Base-by-base conservation (phyloP, 23 red algal species). In the Agarophyton chilense region DNA sequence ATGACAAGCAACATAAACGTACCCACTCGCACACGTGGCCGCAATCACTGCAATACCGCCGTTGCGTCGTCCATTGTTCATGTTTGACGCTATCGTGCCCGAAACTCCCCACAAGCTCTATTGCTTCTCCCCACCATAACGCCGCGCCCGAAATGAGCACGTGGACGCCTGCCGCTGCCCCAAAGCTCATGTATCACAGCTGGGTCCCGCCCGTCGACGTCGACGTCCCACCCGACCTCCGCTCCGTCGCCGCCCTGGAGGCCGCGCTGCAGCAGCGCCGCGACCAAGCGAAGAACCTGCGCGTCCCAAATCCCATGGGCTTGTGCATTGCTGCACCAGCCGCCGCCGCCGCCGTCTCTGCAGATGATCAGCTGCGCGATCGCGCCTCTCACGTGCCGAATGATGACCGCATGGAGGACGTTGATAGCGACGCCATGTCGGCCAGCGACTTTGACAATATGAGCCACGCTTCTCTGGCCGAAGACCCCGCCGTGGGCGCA, bases 191-290 rank as follows among this genome's bases (percentile, higher is more conserved):
- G 18, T 31, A 51, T 10, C 33, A 53, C 12, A 2, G 43, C 5
- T 86, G 64, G 62, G 36, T 74, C n/a, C 82, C 82, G 12, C 41
- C 39, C 12, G 12, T 47, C 16, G 64, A 52, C 43, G 47, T 19
- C 32, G 47, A 71, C 42, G 65, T 44, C 11, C 39, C 42, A 11
- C 47, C 73, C 41, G 40, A 1, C 60, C 32, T 38, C n/a, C 49
- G 38, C 41, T 12, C 50, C 61, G 47, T 86, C 34, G 14, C 60
- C 36, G 25, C 41, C 4, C 43, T 86, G 82, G 82, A 86, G 65
- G 42, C 40, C 44, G 41, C 41, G 46, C 45, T 86, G 42, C 38
- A 86, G 8, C 25, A 53, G 35, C 60, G 82, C 46, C 82, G 62
- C n/a, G 46, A 70, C 18, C 40, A 86, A 40, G 64, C 65, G 41